A percentile compares a stretch with the other conserved stretches of the same genome.
These are phyloP conservation scores for Agapanthus africanus DNA, from an alignment of 106 monocot species.

Conservation along the genomic window DNA sequence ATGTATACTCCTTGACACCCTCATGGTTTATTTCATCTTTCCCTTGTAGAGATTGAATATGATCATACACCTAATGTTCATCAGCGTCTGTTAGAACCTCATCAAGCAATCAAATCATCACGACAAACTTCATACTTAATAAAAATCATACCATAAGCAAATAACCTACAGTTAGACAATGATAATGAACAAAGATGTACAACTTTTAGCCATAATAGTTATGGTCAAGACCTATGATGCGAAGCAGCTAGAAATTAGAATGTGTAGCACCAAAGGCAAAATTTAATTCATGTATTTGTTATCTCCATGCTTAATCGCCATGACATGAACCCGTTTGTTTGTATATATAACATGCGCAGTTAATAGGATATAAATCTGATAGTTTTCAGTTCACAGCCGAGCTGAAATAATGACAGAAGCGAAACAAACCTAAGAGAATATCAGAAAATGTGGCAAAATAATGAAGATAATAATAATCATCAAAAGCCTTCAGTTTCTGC, in stretches of 20 bases:
- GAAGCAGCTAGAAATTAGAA: no score
- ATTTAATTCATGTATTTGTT: background rate
- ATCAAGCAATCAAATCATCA: constrained; percentile 1
- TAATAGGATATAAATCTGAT: background rate
- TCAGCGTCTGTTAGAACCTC: background rate
- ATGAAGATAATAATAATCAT: no score
- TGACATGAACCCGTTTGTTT: background rate
- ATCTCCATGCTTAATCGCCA: no score
- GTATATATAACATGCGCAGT: background rate
- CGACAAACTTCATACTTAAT: background rate
- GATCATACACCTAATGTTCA: constrained; percentile 21
- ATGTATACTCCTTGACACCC: constrained; percentile 16
- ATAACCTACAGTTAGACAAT: background rate
- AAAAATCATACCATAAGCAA: background rate
- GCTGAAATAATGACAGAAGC: background rate
- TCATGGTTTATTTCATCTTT: constrained; percentile 20
- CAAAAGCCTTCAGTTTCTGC: no score
- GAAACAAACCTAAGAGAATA: background rate
- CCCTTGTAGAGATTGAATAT: constrained; percentile 20
- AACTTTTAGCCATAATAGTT: background rate
- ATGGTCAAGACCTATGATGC: background rate
- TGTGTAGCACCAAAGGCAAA: background rate
- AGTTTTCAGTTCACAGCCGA: background rate
- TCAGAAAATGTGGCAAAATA: background rate
- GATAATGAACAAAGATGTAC: background rate